Base-by-base conservation (phyloP, 2,329 filamentous ascomycete species). In the Trichoderma semiorbis region DNA sequence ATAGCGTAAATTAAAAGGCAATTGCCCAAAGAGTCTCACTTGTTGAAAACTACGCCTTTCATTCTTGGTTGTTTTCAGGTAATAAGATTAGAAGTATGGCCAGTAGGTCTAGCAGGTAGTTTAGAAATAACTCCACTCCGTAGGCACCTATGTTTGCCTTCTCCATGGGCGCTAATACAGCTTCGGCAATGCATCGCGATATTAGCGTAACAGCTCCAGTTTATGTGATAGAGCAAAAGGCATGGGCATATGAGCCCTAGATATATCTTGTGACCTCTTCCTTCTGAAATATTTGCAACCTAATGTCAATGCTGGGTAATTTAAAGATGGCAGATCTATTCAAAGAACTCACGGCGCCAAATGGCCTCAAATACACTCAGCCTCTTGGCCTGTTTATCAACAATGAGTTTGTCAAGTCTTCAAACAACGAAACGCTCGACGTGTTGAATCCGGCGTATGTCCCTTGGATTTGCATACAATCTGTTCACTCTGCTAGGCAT, bases 401-500 rank as follows among this genome's bases (percentile, higher is more conserved):
- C 43, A 47, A 47, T 47, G 43, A 47, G 43, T 47, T 47, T 21
- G 43, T 47, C 43, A 47, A 47, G 43, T 47, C 43, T 21, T 47
- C 43, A n/a, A 47, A 21, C 43, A 47, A 47, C 18, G 43, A 47
- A 47, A 47, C 43, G 18, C 43, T 47, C 10, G 43, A 47, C 43
- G 43, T 47, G 7, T 47, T n/a, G 11, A 47, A 47, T 47, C 43
- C 43, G 16, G 50, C 50, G 43, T 47, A n/a, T 21, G 43, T 47
- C 18, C 1, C n/a, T n/a, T 47, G 39, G 0, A 21, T 21, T 47
- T n/a, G 8, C 43, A 47, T 47, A 47, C 8, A 18, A 47, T 21
- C 43, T 47, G 0, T 5, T 47, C 0, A 0, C 4, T 11, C 43
- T 39, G 36, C 8, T 1, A 0, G 16, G 21, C 3, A 21, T n/a